A percentile compares a stretch with the other conserved stretches of the same genome.
Conservation (phyloP, 345 rosid genomes). For the Melaleuca alternifolia region DNA sequence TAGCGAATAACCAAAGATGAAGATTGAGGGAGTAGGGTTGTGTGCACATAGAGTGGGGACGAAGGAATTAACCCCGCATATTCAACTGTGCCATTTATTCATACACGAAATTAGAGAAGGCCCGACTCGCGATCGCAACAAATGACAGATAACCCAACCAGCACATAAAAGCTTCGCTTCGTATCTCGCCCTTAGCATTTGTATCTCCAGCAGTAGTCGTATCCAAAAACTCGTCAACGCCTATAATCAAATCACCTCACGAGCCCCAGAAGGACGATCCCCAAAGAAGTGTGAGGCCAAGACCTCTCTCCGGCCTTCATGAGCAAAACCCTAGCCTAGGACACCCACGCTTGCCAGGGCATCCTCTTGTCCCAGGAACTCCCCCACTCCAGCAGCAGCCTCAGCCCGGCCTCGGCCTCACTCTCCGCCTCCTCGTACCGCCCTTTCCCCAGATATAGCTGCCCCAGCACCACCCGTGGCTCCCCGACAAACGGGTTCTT, state of each 20-base stretch:
- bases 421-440: conserved; percentile 64
- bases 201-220: not conserved
- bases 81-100: not conserved
- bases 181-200: not conserved
- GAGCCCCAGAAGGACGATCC: conserved; percentile 64
- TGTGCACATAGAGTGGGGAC: not conserved
- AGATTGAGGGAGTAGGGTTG: not conserved
- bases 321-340: conserved; percentile 75
- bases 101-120: not conserved
- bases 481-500: conserved; percentile 83
- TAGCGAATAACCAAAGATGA: not conserved
- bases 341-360: conserved; percentile 92
- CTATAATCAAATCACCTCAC: not conserved
- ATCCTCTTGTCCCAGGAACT: conserved; percentile 95
- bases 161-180: not conserved
- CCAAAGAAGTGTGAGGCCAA: conserved; percentile 80
- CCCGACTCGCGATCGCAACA: fast-evolving
- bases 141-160: not conserved
- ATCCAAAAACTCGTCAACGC: not conserved
- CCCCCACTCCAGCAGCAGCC: conserved; percentile 73
- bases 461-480: conserved; percentile 68
- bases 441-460: conserved; percentile 47
- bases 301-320: conserved; percentile 73
- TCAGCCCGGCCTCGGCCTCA: conserved; percentile 55
- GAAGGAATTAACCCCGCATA: not conserved